These are phyloP conservation scores for Claviceps paspali DNA, from an alignment of 2,329 filamentous ascomycete genomes.

Conservation along the genomic window DNA sequence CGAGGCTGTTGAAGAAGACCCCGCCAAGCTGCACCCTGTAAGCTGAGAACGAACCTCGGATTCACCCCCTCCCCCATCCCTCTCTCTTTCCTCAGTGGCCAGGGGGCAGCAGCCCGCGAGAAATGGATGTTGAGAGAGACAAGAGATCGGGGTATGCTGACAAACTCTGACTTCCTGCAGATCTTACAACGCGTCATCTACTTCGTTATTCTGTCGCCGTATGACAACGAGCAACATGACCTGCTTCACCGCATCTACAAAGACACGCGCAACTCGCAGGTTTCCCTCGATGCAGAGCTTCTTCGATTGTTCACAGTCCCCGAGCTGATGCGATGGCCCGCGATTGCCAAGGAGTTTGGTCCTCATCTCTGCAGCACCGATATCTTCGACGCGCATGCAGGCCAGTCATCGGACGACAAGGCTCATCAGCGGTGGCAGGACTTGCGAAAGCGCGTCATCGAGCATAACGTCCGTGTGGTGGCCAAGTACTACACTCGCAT, in stretches of 20 bases:
- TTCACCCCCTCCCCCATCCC: not conserved
- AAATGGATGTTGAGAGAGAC: no score
- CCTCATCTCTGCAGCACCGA: constrained; percentile 79
- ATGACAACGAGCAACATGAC: constrained; percentile 97
- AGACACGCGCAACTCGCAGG: constrained; percentile 65
- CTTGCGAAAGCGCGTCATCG: constrained; percentile 92
- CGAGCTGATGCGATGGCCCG: constrained; percentile 97
- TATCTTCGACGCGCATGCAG: constrained; percentile 59
- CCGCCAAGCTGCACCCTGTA: constrained; percentile 72
- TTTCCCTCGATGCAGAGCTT: constrained; percentile 68
- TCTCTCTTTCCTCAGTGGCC: not conserved
- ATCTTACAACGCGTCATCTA: constrained; percentile 90
- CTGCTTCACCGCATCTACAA: constrained; percentile 84
- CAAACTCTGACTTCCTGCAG: constrained; percentile 27
- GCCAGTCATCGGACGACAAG: constrained; percentile 59
- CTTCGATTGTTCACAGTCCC: constrained; percentile 89
- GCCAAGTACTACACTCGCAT: constrained; percentile 99
- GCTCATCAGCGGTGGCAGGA: constrained; percentile 82
- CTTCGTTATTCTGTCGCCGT: constrained; percentile 88
- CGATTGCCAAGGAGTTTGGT: constrained; percentile 77
- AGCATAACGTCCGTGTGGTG: constrained; percentile 95
- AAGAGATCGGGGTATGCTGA: not conserved
- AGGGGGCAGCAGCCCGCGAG: no score
- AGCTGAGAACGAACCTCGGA: no score
- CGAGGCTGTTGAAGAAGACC: constrained; percentile 82